Percentiles rank a stretch among this genome's conserved stretches.
Evolutionary conservation across 805 yeast species (phyloP).

Genomic region (Candida ponderosae): DNA sequence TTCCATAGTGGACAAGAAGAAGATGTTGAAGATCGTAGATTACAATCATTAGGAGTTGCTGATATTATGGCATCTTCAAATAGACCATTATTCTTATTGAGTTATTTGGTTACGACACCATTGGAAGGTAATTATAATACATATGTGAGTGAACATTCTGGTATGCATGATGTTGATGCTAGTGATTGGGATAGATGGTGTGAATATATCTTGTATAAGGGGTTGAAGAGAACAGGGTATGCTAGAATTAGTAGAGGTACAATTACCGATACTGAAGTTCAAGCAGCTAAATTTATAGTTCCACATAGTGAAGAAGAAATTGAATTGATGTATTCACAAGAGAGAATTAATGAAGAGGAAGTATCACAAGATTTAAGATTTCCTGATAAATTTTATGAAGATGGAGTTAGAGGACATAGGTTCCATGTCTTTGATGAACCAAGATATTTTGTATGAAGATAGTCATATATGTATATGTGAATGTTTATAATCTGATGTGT

Average conservation of each 20-base stretch:
- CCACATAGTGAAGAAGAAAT: constrained; percentile 28
- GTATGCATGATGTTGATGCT: constrained; percentile 92
- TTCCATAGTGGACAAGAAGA: constrained; percentile 99
- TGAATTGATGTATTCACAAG: constrained; percentile 41
- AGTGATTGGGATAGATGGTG: constrained; percentile 98
- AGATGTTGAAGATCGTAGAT: constrained; percentile 86
- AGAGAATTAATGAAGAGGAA: constrained; percentile 44
- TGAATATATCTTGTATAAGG: constrained; percentile 86
- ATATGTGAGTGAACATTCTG: constrained; percentile 73
- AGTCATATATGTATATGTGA: too few relatives aligned
- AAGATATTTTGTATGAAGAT: constrained; percentile 49
- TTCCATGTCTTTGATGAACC: constrained; percentile 96
- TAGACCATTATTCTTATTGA: constrained; percentile 78
- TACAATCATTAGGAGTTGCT: constrained; percentile 72
- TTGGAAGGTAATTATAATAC: constrained; percentile 85
- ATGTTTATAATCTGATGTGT: too few relatives aligned
- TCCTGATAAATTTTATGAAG: constrained; percentile 76
- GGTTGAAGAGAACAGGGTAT: constrained; percentile 80
- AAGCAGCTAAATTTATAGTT: constrained; percentile 84
- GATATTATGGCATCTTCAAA: constrained; percentile 76
- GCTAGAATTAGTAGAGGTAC: constrained; percentile 91
- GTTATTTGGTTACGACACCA: constrained; percentile 88
- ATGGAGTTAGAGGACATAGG: constrained; percentile 88
- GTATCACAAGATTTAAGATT: constrained; percentile 61
- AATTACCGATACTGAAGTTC: constrained; percentile 95